phyloP scores from a whole-genome alignment of 2,329 filamentous ascomycete genomes.

The Madurella fahalii region DNA sequence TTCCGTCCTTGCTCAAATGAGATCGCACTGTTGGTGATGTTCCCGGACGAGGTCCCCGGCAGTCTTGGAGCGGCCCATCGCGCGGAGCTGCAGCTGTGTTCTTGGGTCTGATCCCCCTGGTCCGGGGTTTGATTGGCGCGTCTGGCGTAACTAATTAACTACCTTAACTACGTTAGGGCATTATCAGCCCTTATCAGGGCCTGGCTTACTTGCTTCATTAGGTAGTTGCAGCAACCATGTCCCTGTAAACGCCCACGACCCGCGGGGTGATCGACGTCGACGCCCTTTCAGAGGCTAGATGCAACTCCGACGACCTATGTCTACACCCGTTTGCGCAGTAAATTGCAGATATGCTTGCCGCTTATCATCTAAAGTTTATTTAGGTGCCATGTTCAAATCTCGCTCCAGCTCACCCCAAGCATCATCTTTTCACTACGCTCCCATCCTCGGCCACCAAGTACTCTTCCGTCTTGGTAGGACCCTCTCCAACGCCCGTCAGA shows the following conservation, averaged over 20 bases:
- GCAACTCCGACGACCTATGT: background rate
- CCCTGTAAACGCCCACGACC: too few species aligned
- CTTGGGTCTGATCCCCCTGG: too few species aligned
- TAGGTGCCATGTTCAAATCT: background rate
- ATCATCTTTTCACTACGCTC: conserved; percentile 38
- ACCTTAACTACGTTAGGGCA: too few species aligned
- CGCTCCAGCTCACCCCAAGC: background rate
- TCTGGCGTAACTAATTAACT: conserved; percentile 1
- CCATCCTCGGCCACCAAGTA: conserved; percentile 69
- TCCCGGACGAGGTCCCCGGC: too few species aligned
- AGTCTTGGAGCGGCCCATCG: background rate
- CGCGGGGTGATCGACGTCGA: background rate
- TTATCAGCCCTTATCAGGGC: conserved; percentile 5
- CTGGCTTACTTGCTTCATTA: background rate
- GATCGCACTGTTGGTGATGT: too few species aligned
- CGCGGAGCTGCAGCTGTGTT: conserved; percentile 1
- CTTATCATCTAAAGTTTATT: too few species aligned
- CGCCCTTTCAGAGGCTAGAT: too few species aligned
- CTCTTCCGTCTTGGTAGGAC: conserved; percentile 75
- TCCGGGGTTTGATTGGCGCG: background rate
- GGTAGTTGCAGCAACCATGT: too few species aligned
- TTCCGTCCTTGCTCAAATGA: too few species aligned
- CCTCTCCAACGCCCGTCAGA: conserved; percentile 85
- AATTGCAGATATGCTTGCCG: too few species aligned
- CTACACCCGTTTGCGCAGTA: too few species aligned